Percentiles rank a stretch among this genome's conserved stretches.
These are phyloP conservation scores for Albizia julibrissin DNA, from an alignment of 306 rosid genomes.

Conservation along the genomic window DNA sequence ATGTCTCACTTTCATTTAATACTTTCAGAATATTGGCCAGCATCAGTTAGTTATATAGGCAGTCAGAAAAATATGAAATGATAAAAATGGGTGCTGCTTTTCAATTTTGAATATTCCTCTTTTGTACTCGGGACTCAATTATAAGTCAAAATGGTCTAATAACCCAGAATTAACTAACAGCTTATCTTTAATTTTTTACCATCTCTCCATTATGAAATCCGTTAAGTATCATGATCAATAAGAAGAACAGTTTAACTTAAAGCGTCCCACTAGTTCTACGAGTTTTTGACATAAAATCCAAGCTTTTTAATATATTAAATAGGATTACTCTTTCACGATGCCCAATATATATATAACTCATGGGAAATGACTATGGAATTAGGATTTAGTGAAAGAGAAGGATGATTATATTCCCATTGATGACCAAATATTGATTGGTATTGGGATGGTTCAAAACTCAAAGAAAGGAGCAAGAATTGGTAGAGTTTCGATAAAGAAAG, in stretches of 20 bases:
- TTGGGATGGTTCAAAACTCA: constrained; percentile 57
- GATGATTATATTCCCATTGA: constrained; percentile 33
- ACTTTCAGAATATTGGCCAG: constrained; percentile 44
- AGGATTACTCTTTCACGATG: background rate
- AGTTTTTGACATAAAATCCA: background rate
- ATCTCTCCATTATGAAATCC: background rate
- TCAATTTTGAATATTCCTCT: constrained; percentile 64
- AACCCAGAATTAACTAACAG: constrained; percentile 11
- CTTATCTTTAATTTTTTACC: background rate
- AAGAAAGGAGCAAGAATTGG: constrained; percentile 50
- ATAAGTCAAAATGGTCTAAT: constrained; percentile 49
- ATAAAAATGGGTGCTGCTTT: constrained; percentile 63
- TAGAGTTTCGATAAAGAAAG: constrained; percentile 98
- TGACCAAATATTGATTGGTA: constrained; percentile 43
- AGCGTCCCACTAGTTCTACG: background rate
- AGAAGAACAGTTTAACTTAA: background rate
- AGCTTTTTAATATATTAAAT: background rate
- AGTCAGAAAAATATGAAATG: constrained; percentile 40
- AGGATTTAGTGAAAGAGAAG: constrained; percentile 34
- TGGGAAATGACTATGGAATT: background rate
- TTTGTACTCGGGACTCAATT: constrained; percentile 55
- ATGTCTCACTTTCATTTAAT: constrained; percentile 46
- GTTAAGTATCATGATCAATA: background rate
- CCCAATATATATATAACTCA: background rate
- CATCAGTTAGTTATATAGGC: constrained; percentile 26